Percentiles rank a stretch among this genome's conserved stretches.
These are phyloP conservation scores for Ophiosphaerella korrae DNA, from an alignment of 2,329 filamentous ascomycete genomes.

Conservation along the genomic window DNA sequence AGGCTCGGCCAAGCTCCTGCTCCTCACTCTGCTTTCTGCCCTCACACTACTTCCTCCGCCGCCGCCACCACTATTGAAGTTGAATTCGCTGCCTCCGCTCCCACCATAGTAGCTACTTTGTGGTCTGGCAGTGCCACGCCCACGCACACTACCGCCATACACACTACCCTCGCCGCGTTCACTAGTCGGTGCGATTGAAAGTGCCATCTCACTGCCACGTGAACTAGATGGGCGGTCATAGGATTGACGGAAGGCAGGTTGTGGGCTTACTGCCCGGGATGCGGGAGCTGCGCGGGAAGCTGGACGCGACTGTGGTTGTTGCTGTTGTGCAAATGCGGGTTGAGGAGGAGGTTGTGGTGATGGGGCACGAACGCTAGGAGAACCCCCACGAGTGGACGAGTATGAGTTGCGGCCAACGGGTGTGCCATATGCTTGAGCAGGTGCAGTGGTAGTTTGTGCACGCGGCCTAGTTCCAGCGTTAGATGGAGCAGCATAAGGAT, in stretches of 20 bases:
- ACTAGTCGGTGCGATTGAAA: slow-evolving; percentile 46
- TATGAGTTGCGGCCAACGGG: slow-evolving; percentile 43
- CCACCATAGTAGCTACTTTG: slow-evolving; percentile 52
- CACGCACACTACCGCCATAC: slow-evolving; percentile 48
- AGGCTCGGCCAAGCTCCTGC: slow-evolving; percentile 87
- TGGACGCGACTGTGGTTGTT: slow-evolving; percentile 29
- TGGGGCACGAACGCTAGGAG: slow-evolving; percentile 49
- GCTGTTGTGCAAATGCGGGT: slow-evolving; percentile 32
- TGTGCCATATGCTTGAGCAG: slow-evolving; percentile 39
- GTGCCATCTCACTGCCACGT: slow-evolving; percentile 50
- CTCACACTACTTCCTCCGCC: slow-evolving; percentile 31
- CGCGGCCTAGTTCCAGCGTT: slow-evolving; percentile 38
- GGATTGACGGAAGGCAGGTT: slow-evolving; percentile 56
- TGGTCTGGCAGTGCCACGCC: slow-evolving; percentile 44
- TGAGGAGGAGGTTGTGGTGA: slow-evolving; percentile 54
- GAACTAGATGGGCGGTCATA: slow-evolving; percentile 57
- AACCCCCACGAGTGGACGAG: slow-evolving; percentile 44
- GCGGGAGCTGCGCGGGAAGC: slow-evolving; percentile 37
- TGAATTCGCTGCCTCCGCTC: slow-evolving; percentile 34
- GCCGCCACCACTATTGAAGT: slow-evolving; percentile 27
- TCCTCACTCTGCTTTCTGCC: slow-evolving; percentile 59
- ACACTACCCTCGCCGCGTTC: slow-evolving; percentile 47
- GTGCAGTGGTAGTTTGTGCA: slow-evolving; percentile 47
- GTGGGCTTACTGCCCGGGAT: slow-evolving; percentile 57
- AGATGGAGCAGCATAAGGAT: slow-evolving; percentile 59